These are phyloP conservation scores for Kluyveromyces siamensis DNA, from an alignment of 805 yeast species.

Conservation along the genomic window DNA sequence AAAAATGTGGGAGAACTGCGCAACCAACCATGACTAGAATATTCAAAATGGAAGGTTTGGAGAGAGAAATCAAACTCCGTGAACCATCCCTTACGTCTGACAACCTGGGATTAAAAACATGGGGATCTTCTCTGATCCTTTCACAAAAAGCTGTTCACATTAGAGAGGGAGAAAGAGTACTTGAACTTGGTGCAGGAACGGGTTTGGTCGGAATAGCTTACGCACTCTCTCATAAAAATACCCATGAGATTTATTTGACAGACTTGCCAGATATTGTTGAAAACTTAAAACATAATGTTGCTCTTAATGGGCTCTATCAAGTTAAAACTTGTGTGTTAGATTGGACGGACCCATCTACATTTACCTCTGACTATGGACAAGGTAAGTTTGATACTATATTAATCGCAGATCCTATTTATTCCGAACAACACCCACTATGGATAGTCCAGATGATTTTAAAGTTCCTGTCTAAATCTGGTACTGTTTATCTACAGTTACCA, in stretches of 20 bases:
- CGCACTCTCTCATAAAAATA: slow-evolving; percentile 29
- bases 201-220: slow-evolving; percentile 80
- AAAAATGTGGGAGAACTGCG: slow-evolving; percentile 78
- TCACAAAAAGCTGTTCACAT: slow-evolving; percentile 37
- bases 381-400: slow-evolving; percentile 49
- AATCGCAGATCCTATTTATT: slow-evolving; percentile 84
- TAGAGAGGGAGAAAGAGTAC: slow-evolving; percentile 20
- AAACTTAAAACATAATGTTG: slow-evolving; percentile 35
- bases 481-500: slow-evolving; percentile 67
- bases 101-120: slow-evolving; percentile 83
- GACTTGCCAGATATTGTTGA: slow-evolving; percentile 73
- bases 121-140: slow-evolving; percentile 85
- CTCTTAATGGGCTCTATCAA: slow-evolving; percentile 11
- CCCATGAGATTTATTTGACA: slow-evolving; percentile 48
- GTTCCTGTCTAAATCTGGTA: slow-evolving; percentile 37
- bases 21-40: slow-evolving; percentile 60
- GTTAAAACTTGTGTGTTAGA: slow-evolving; percentile 50
- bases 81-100: slow-evolving; percentile 88
- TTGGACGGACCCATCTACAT: slow-evolving; percentile 58
- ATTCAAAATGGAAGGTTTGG: slow-evolving; percentile 38
- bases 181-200: slow-evolving; percentile 94
- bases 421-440: slow-evolving; percentile 70
- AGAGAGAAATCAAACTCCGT: slow-evolving; percentile 31
- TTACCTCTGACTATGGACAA: slow-evolving; percentile 26
- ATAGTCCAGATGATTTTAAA: slow-evolving; percentile 48